A percentile compares a stretch with the other conserved stretches of the same genome.
phyloP scores from a whole-genome alignment of 2,329 filamentous ascomycete genomes.

The Cytospora schulzeri region DNA sequence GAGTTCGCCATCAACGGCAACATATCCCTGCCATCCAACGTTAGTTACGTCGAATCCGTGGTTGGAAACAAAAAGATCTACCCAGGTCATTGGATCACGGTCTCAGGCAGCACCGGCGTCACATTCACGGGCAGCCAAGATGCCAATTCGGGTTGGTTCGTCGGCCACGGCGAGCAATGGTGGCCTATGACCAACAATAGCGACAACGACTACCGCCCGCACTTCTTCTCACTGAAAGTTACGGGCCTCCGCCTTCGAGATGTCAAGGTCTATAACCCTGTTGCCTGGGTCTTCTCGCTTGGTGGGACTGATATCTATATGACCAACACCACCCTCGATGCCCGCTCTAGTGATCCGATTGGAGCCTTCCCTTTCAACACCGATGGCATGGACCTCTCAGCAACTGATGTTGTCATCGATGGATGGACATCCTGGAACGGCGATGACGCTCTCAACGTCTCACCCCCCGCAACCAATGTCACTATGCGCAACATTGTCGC shows the following conservation, averaged over 20 bases:
- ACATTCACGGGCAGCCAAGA: slow-evolving; percentile 30
- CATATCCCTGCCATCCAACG: slow-evolving; percentile 28
- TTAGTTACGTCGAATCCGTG: slow-evolving; percentile 29
- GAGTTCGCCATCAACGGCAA: slow-evolving; percentile 31
- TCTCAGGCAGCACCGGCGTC: slow-evolving; percentile 19
- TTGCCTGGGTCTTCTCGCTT: slow-evolving; percentile 32
- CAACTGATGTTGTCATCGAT: slow-evolving; percentile 30
- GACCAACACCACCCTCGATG: slow-evolving; percentile 31
- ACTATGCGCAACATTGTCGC: slow-evolving; percentile 31
- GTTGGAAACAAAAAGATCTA: slow-evolving; percentile 29
- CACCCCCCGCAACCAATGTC: slow-evolving; percentile 30
- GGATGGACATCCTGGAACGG: slow-evolving; percentile 31
- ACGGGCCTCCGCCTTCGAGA: slow-evolving; percentile 28
- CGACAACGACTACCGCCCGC: slow-evolving; percentile 29
- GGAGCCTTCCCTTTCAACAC: slow-evolving; percentile 32
- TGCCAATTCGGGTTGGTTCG: slow-evolving; percentile 28
- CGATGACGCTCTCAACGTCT: slow-evolving; percentile 31
- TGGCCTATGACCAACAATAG: slow-evolving; percentile 29
- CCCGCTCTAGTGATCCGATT: slow-evolving; percentile 24
- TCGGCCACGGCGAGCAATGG: slow-evolving; percentile 32
- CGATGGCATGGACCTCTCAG: slow-evolving; percentile 31
- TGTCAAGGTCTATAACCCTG: slow-evolving; percentile 31
- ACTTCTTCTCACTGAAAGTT: slow-evolving; percentile 30
- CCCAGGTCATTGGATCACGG: slow-evolving; percentile 31
- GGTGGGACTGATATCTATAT: slow-evolving; percentile 30